Evolutionary conservation across 768 basidiomycete genomes (phyloP).

Genomic region (Leccinum truebloodii): DNA sequence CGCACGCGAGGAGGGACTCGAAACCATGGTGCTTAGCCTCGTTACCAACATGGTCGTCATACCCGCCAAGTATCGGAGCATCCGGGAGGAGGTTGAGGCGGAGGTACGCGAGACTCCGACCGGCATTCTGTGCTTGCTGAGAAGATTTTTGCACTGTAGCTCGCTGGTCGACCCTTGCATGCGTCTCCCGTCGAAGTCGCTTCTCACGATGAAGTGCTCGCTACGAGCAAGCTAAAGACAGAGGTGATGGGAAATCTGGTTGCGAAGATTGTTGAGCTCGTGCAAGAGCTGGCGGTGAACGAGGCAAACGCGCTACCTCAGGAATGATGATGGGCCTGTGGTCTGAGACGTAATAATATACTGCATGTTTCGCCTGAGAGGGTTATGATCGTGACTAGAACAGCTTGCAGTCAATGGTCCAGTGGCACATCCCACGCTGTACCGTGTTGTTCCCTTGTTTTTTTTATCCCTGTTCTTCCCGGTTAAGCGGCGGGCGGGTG

Average conservation of each 20-base stretch:
- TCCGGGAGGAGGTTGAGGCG: constrained; percentile 72
- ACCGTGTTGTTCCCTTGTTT: constrained; percentile 18
- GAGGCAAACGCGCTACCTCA: constrained; percentile 2
- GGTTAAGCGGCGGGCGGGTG: constrained; percentile 25
- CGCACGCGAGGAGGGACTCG: constrained; percentile 71
- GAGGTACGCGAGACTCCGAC: constrained; percentile 50
- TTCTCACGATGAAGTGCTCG: constrained; percentile 79
- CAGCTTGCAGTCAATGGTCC: background rate
- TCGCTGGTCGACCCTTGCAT: constrained; percentile 56
- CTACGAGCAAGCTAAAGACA: constrained; percentile 63
- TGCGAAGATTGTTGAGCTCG: constrained; percentile 55
- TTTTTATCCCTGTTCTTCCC: constrained; percentile 12
- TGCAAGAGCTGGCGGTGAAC: constrained; percentile 21
- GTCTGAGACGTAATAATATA: constrained; percentile 4
- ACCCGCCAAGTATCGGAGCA: constrained; percentile 62
- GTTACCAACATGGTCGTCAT: constrained; percentile 87
- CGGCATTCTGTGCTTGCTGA: constrained; percentile 3
- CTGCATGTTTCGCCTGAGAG: too few species aligned
- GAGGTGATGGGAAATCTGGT: constrained; percentile 74
- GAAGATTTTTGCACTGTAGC: constrained; percentile 37
- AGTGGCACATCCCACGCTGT: constrained; percentile 24
- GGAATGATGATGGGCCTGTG: too few species aligned
- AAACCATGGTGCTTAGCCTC: constrained; percentile 78
- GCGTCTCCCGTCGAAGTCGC: constrained; percentile 48
- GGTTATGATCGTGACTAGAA: too few species aligned